Conservation (phyloP, 495 filamentous ascomycete species). For the Aspergillus ellipticus region DNA sequence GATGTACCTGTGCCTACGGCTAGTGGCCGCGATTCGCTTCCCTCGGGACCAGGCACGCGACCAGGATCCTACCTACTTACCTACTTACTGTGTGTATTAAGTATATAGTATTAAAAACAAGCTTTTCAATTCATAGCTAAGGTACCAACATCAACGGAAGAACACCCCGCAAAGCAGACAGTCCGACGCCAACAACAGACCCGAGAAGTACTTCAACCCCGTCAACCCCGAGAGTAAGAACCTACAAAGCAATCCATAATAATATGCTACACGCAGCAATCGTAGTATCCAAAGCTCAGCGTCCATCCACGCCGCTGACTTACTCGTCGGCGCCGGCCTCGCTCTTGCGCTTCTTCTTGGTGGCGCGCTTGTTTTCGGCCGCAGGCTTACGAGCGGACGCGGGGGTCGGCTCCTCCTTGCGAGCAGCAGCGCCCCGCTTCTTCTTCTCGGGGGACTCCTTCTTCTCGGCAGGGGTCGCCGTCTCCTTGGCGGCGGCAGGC, state of each 20-base stretch:
- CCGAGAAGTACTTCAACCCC: constrained; percentile 9
- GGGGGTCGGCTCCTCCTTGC: constrained; percentile 43
- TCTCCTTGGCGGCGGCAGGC: constrained; percentile 40
- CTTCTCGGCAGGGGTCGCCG: constrained; percentile 28
- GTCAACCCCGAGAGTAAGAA: neutral
- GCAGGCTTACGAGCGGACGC: constrained; percentile 52
- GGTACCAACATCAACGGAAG: neutral
- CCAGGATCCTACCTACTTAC: too few relatives aligned
- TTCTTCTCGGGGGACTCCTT: constrained; percentile 41
- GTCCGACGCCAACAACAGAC: neutral
- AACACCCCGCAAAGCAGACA: neutral
- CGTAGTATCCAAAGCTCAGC: neutral
- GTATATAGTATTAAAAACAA: neutral
- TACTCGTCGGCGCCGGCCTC: constrained; percentile 33
- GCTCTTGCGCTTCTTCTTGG: constrained; percentile 67
- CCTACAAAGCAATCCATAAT: neutral
- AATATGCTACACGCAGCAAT: constrained; percentile 3
- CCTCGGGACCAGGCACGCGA: neutral
- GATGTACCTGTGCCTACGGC: neutral
- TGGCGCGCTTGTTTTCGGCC: constrained; percentile 48
- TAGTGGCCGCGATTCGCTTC: neutral
- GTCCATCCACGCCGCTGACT: constrained; percentile 5
- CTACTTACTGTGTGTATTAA: too few relatives aligned
- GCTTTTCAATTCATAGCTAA: neutral
- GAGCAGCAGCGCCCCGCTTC: constrained; percentile 34